Evolutionary conservation across 164 flowering plant species (phyloP).

Genomic region (Nymphaea colorata): DNA sequence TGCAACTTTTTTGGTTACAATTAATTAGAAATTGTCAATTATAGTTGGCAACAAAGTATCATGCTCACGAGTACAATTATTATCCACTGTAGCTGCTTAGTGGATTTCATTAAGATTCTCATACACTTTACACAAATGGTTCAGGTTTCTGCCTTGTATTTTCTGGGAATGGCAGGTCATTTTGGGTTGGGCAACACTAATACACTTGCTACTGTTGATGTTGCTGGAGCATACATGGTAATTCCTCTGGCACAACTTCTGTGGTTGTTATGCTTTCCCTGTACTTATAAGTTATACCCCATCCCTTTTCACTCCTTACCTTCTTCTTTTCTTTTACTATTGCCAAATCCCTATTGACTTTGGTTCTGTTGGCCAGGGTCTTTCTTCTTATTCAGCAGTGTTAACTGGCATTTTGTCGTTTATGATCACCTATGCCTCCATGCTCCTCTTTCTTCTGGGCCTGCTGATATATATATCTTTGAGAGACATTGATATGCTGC

Average conservation of each 20-base stretch:
- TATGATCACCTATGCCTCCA: slow-evolving; percentile 79
- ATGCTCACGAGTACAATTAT: too few relatives aligned
- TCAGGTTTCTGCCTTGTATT: slow-evolving; percentile 73
- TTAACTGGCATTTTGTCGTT: slow-evolving; percentile 82
- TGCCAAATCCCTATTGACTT: slow-evolving; percentile 1
- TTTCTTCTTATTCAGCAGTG: slow-evolving; percentile 77
- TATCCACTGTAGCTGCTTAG: too few relatives aligned
- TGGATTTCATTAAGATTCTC: too few relatives aligned
- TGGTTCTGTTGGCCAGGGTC: slow-evolving; percentile 43
- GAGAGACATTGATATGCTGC: slow-evolving; percentile 3
- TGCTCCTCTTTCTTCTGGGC: slow-evolving; percentile 55
- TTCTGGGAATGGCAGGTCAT: slow-evolving; percentile 86
- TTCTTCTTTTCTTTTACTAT: neutral
- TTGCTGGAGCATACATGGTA: slow-evolving; percentile 95
- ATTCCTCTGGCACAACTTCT: neutral
- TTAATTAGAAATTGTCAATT: too few relatives aligned
- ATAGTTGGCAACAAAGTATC: too few relatives aligned
- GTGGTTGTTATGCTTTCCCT: too few relatives aligned
- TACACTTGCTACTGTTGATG: slow-evolving; percentile 86
- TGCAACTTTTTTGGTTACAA: too few relatives aligned
- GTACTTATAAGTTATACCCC: neutral
- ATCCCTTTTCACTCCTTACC: neutral
- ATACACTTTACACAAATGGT: too few relatives aligned
- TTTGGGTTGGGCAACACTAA: slow-evolving; percentile 95
- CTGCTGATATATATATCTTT: slow-evolving; percentile 37